phyloP scores from a whole-genome alignment of 2,329 filamentous ascomycete species.

The Xylariaceae sp. region DNA sequence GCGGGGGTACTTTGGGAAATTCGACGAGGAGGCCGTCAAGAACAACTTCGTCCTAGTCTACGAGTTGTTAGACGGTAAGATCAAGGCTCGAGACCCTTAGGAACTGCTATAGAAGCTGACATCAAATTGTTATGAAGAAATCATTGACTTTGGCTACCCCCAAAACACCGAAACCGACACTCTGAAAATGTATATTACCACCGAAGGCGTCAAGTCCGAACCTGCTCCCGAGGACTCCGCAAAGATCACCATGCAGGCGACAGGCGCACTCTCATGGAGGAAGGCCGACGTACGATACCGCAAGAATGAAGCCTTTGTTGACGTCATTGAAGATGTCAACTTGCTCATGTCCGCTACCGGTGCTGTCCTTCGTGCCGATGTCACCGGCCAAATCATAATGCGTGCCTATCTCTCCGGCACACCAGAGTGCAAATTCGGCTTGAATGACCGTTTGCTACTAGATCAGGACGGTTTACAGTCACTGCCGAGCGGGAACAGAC shows the following conservation, averaged over 20 bases:
- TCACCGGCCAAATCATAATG: slow-evolving; percentile 98
- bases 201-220: slow-evolving; percentile 94
- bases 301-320: slow-evolving; percentile 98
- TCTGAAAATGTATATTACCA: slow-evolving; percentile 99
- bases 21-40: slow-evolving; percentile 99
- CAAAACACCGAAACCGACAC: slow-evolving; percentile 99
- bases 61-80: slow-evolving; percentile 83
- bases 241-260: slow-evolving; percentile 99
- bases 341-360: slow-evolving; percentile 98
- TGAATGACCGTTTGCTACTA: slow-evolving; percentile 92
- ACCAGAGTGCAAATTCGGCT: slow-evolving; percentile 96
- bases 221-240: slow-evolving; percentile 84
- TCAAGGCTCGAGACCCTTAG: not conserved
- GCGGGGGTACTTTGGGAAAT: slow-evolving; percentile 96
- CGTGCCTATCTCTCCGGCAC: slow-evolving; percentile 94
- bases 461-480: slow-evolving; percentile 67
- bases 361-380: slow-evolving; percentile 89
- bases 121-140: slow-evolving; percentile 56
- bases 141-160: slow-evolving; percentile 97
- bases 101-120: not conserved
- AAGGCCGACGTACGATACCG: slow-evolving; percentile 97
- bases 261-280: slow-evolving; percentile 92
- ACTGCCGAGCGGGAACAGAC: slow-evolving; percentile 69
- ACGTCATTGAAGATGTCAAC: slow-evolving; percentile 99
- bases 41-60: slow-evolving; percentile 99